Evolutionary conservation across 2,329 filamentous ascomycete genomes (phyloP), one percentile per base, ranked within the genome.

Genomic region (Dendryphion nanum): DNA sequence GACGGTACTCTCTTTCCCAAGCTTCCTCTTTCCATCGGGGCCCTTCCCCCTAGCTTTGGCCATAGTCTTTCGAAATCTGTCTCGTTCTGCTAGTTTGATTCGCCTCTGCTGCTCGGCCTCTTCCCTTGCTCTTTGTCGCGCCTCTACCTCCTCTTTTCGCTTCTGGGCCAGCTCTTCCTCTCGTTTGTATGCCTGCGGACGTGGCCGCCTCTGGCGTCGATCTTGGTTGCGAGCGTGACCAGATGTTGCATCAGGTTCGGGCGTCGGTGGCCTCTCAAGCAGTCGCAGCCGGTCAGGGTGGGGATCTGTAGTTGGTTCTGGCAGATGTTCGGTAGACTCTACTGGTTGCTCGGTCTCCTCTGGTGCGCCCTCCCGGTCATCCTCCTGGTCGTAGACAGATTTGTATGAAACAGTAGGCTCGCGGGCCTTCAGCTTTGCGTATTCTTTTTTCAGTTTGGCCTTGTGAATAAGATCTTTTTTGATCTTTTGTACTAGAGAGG

Each of bases 381-480:
- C 45, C 36, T 67, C 58, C 33, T 64, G 41, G 40, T 40, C 55
- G 48, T 50, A 58, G 47, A 51, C 70, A 57, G 48, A 64, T 44
- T 42, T 69, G 55, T 55, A 52, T 7, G 53, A 45, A 18, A 51
- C 52, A 24, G 60, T 52, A 26, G 63, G 64, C 60, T 80, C 74
- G 32, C 72, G 70, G 28, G 81, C 82, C 67, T 90, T 91, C 48
- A 95, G 73, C 67, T 95, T 96, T 47, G 85, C 86, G 62, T 95
- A 96, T 29, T 86, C 80, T 67, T 95, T 95, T 69, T 91, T 93
- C 46, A 95, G 76, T 68, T 96, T 95, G 44, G 90, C 89, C 65
- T 93, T 94, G 66, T 89, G 81, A 55, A 97, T 96, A 39, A 95
- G 73, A 50, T 86, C 81, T 49, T 85, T 78, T 68, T 97, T 97